A percentile compares a stretch with the other conserved stretches of the same genome.
Conservation (phyloP, 2,329 filamentous ascomycete genomes). For the Escovopsis sp. region DNA sequence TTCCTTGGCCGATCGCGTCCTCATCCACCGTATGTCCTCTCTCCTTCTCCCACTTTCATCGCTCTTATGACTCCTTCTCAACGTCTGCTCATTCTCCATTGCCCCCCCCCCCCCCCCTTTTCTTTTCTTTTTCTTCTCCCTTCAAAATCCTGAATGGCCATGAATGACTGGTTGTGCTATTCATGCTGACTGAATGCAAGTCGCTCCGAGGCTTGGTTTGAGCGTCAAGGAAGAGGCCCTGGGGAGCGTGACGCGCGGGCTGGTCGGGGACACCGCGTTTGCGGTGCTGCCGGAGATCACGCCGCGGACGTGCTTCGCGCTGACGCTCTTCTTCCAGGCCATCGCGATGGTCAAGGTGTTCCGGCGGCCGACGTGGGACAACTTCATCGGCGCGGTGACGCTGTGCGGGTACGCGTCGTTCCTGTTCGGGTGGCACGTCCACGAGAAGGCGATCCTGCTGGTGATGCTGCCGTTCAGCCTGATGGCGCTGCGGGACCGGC, state of each 20-base stretch:
- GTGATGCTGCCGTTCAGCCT: conserved; percentile 93
- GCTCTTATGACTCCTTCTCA: too few species aligned
- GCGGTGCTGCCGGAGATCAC: conserved; percentile 81
- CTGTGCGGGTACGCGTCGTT: conserved; percentile 94
- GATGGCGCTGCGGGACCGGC: conserved; percentile 75
- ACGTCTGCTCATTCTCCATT: too few species aligned
- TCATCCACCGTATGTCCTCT: conserved; percentile 56
- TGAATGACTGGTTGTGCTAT: too few species aligned
- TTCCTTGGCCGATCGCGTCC: conserved; percentile 69
- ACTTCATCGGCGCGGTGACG: conserved; percentile 77
- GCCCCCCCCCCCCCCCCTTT: too few species aligned
- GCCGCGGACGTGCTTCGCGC: conserved; percentile 61
- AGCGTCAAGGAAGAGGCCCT: conserved; percentile 59
- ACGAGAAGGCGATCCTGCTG: conserved; percentile 90
- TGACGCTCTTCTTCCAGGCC: conserved; percentile 72
- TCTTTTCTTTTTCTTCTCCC: too few species aligned
- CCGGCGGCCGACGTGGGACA: conserved; percentile 66
- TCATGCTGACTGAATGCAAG: conserved; percentile 21
- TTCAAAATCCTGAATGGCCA: too few species aligned
- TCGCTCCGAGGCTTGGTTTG: conserved; percentile 69
- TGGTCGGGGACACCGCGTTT: conserved; percentile 89
- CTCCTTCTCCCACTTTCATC: too few species aligned
- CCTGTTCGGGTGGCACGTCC: conserved; percentile 95
- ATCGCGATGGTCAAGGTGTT: conserved; percentile 76
- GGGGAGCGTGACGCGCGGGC: conserved; percentile 77